Conservation (phyloP, 257 asterid species). For the Solanum habrochaites region DNA sequence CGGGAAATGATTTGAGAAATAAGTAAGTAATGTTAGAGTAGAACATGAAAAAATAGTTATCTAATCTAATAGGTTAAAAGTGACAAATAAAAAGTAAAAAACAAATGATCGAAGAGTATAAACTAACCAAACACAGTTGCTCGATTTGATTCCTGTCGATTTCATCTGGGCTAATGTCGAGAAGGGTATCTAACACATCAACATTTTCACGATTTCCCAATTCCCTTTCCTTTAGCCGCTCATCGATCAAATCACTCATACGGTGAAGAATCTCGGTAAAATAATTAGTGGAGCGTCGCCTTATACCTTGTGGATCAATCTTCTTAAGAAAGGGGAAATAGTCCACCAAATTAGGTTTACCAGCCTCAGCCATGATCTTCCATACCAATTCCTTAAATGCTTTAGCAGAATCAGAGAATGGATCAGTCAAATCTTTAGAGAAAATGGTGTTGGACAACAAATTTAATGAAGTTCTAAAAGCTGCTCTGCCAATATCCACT, state of each 20-base stretch:
- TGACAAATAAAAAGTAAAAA: neutral
- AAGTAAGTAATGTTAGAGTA: no score
- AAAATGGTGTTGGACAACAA: constrained; percentile 38
- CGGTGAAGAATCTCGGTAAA: neutral
- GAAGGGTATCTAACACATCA: constrained; percentile 28
- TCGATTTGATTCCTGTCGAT: constrained; percentile 52
- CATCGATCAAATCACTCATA: constrained; percentile 26
- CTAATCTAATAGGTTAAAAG: no score
- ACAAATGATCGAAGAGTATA: neutral
- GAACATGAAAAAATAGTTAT: no score
- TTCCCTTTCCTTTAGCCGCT: constrained; percentile 17
- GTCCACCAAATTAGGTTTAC: constrained; percentile 31
- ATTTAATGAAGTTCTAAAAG: constrained; percentile 23
- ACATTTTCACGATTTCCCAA: neutral
- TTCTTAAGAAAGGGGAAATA: constrained; percentile 27
- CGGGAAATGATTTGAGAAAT: no score
- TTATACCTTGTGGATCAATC: constrained; percentile 38
- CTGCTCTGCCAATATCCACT: constrained; percentile 10
- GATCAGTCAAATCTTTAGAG: constrained; percentile 42
- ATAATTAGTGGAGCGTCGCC: neutral
- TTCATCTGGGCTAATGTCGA: constrained; percentile 27
- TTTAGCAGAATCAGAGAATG: constrained; percentile 27
- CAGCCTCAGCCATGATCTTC: constrained; percentile 21
- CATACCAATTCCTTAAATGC: constrained; percentile 39
- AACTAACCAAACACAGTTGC: constrained; percentile 46